These are phyloP conservation scores for Herpetomonas samuelpessoai DNA, from an alignment of 208 protist genomes.

Conservation along the genomic window DNA sequence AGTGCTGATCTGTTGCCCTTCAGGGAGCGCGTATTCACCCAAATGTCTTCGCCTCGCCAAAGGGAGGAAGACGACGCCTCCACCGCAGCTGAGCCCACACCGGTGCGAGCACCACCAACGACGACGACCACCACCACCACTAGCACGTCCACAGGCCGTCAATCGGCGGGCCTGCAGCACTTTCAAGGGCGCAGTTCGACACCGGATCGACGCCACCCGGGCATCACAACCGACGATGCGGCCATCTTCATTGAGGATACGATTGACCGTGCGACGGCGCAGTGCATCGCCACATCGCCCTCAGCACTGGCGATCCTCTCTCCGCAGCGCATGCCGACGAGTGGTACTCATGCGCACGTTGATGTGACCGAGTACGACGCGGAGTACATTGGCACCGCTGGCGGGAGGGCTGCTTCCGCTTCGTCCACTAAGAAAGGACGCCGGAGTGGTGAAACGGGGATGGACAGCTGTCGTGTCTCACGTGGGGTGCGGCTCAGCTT, in stretches of 20 bases:
- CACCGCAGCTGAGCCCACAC: too few relatives aligned
- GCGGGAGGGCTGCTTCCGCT: background rate
- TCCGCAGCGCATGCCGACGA: constrained; percentile 53
- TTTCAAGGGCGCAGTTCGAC: constrained; percentile 13
- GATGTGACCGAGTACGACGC: constrained; percentile 77
- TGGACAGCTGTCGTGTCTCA: constrained; percentile 10
- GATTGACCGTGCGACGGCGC: constrained; percentile 61
- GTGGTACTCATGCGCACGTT: constrained; percentile 27
- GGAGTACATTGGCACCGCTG: constrained; percentile 28
- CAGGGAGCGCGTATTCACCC: too few relatives aligned
- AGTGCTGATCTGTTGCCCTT: too few relatives aligned
- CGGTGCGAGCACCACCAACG: too few relatives aligned
- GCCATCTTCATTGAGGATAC: constrained; percentile 85
- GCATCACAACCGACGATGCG: constrained; percentile 68
- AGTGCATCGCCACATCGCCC: constrained; percentile 66
- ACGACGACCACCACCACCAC: background rate
- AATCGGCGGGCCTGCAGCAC: background rate
- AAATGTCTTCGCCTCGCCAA: too few relatives aligned
- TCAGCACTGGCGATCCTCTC: constrained; percentile 73
- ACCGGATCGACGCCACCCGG: constrained; percentile 45
- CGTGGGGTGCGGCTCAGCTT: constrained; percentile 21
- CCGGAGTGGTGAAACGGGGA: constrained; percentile 12
- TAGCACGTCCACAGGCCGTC: constrained; percentile 3
- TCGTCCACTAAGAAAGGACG: constrained; percentile 6
- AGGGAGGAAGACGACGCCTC: too few relatives aligned